Conservation (phyloP, 139 green algal genomes). For the Tetraselmis chui region DNA sequence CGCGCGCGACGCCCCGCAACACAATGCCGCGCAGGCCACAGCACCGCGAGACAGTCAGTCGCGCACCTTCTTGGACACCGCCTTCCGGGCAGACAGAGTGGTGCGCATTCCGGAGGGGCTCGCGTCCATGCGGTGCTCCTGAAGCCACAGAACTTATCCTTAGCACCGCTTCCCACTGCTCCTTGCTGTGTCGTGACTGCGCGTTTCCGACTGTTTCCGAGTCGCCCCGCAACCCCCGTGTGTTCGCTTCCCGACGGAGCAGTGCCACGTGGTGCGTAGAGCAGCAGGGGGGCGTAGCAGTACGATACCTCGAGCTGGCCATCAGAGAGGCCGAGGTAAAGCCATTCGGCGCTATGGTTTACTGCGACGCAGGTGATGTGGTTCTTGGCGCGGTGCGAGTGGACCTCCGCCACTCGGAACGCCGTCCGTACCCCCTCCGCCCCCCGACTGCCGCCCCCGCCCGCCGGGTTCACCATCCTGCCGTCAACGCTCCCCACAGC, state of each 20-base stretch:
- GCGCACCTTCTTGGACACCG: neutral
- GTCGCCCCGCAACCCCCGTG: too few relatives aligned
- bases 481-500: neutral
- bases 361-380: neutral
- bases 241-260: too few relatives aligned
- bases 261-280: too few relatives aligned
- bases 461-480: neutral
- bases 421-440: neutral
- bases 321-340: neutral
- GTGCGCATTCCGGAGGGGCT: neutral
- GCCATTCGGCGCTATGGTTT: neutral
- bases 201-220: too few relatives aligned
- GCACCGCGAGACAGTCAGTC: too few relatives aligned
- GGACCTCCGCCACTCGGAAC: neutral
- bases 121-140: neutral
- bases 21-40: too few relatives aligned
- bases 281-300: too few relatives aligned
- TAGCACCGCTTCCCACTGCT: too few relatives aligned
- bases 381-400: neutral
- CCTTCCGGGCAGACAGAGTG: neutral
- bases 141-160: too few relatives aligned
- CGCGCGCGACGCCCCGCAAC: too few relatives aligned
- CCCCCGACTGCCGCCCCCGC: too few relatives aligned
- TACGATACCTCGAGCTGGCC: neutral
- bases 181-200: too few relatives aligned